A percentile compares a stretch with the other conserved stretches of the same genome.
These are phyloP conservation scores for Calonectria honghensis DNA, from an alignment of 2,329 filamentous ascomycete genomes.

Conservation along the genomic window DNA sequence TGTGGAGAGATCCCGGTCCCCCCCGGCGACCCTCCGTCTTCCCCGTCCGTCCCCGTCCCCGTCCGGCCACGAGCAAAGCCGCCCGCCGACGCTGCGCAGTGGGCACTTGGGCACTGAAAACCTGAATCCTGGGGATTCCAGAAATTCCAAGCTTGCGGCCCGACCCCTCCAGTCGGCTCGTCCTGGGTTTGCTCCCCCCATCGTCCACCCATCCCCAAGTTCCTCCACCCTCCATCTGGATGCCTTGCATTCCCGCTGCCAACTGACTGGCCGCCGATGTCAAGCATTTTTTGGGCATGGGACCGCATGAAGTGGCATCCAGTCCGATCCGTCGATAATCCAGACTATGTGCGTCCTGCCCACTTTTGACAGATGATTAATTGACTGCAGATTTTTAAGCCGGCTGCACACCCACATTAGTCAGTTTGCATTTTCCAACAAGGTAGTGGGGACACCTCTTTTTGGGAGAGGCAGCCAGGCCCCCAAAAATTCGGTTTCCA, in stretches of 20 bases:
- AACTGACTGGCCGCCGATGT: slow-evolving; percentile 32
- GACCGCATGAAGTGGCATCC: slow-evolving; percentile 30
- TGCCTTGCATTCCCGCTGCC: slow-evolving; percentile 39
- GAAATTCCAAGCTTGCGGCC: slow-evolving; percentile 28
- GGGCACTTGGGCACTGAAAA: slow-evolving; percentile 25
- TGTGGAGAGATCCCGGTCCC: slow-evolving; percentile 42
- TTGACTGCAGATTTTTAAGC: slow-evolving; percentile 36
- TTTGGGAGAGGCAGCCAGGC: not conserved
- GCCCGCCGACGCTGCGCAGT: slow-evolving; percentile 30
- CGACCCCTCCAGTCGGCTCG: slow-evolving; percentile 10
- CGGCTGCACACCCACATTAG: slow-evolving; percentile 26
- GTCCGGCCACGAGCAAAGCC: slow-evolving; percentile 35
- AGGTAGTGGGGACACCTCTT: slow-evolving; percentile 1
- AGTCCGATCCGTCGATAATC: slow-evolving; percentile 26
- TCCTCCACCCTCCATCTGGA: slow-evolving; percentile 30
- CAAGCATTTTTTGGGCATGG: slow-evolving; percentile 23
- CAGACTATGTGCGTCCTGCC: slow-evolving; percentile 27
- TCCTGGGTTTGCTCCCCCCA: slow-evolving; percentile 16
- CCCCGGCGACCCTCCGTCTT: slow-evolving; percentile 16
- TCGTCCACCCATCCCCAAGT: slow-evolving; percentile 34
- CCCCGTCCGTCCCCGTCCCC: slow-evolving; percentile 30
- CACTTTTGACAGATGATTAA: slow-evolving; percentile 34
- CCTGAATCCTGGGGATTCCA: slow-evolving; percentile 32
- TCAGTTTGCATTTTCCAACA: slow-evolving; percentile 9
- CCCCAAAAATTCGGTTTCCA: slow-evolving; percentile 7